A percentile compares a stretch with the other conserved stretches of the same genome.
Conservation (phyloP, 495 filamentous ascomycete genomes). For the Bombardia bombarda region DNA sequence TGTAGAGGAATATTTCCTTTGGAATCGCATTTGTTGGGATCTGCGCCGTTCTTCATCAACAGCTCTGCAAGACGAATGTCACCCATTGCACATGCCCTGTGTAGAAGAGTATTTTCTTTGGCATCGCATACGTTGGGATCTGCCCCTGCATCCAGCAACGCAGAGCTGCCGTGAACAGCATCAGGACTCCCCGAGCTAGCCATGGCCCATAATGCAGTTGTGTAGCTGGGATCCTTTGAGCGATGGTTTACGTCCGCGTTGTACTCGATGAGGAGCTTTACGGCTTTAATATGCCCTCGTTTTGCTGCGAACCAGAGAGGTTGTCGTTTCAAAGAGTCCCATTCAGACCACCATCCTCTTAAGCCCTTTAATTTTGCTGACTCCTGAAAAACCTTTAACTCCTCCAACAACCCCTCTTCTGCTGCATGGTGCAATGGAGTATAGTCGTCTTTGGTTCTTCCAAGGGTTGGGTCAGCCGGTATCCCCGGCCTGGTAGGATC, state of each 20-base stretch:
- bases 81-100: background rate
- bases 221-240: background rate
- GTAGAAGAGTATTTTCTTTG: background rate
- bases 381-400: too few relatives aligned
- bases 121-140: background rate
- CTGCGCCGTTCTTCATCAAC: too few relatives aligned
- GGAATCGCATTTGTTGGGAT: background rate
- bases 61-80: too few relatives aligned
- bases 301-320: slow-evolving; percentile 8
- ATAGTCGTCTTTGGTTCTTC: background rate
- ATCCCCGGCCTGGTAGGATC: background rate
- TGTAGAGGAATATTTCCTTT: background rate
- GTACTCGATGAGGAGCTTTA: slow-evolving; percentile 3
- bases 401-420: background rate
- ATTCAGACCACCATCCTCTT: too few relatives aligned
- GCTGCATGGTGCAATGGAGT: slow-evolving; percentile 8
- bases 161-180: background rate
- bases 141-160: background rate
- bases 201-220: slow-evolving; percentile 7
- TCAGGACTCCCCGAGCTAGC: background rate
- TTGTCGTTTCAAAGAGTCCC: too few relatives aligned
- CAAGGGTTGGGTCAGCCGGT: background rate
- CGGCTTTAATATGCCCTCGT: background rate
- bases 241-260: slow-evolving; percentile 3
- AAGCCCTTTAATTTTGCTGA: too few relatives aligned